Evolutionary conservation across 257 asterid genomes (phyloP), one percentile per base, ranked within the genome.

Genomic region (Plantago ovata): DNA sequence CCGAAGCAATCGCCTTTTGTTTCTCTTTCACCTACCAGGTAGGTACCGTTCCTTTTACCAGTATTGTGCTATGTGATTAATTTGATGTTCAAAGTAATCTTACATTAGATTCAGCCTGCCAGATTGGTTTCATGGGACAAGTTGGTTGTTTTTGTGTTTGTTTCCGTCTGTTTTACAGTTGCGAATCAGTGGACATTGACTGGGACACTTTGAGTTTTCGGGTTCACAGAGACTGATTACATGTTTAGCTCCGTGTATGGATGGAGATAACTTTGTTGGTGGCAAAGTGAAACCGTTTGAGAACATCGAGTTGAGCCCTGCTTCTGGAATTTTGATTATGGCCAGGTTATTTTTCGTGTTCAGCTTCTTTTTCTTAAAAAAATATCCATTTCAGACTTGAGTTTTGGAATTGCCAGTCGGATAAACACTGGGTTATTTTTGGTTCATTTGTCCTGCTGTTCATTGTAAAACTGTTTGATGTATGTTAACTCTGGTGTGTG

Each of bases 161-260:
- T n/a, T n/a, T 63, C 67, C 46, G 7, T 62, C 51, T 60, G 13
- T 3, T 38, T 16, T n/a, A 70, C 91, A 91, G 90, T 70, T 36
- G 53, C 15, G 92, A 78, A 62, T 72, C 70, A 58, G 79, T 77
- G n/a, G 84, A 81, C 71, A 73, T 91, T 49, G 96, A 91, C 40
- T 91, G 98, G 96, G 98, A 91, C 67, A 83, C 74, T 67, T 84
- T 91, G 3, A 96, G 96, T 12, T 91, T n/a, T 87, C 63, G 78
- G 81, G 64, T 62, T 85, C 56, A 68, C 64, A 67, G 73, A 84
- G 46, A 85, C 96, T 53, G 98, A 91, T 79, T 87, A 83, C 61
- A 91, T 91, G 98, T 91, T 83, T 64, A 58, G 67, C 68, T 85
- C 80, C 87, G 85, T 81, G 98, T 69, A 53, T 87, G 64, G 81